phyloP scores from a whole-genome alignment of 139 green algal genomes.

The Volvox africanus region DNA sequence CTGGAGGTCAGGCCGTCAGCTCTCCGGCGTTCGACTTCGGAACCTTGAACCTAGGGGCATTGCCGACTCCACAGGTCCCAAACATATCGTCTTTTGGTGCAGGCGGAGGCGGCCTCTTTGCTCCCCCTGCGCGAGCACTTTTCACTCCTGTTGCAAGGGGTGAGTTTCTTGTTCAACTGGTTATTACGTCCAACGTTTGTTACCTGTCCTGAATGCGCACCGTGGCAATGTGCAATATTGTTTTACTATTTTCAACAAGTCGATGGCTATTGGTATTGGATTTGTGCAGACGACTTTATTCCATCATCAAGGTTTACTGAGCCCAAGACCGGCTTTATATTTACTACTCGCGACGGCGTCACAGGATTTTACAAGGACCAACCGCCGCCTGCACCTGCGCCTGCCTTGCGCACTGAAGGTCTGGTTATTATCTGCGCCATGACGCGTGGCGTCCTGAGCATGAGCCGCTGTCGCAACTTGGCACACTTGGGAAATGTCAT shows the following conservation, averaged over 20 bases:
- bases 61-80: neutral
- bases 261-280: neutral
- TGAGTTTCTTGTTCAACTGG: neutral
- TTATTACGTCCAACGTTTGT: too few species aligned
- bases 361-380: constrained; percentile 38
- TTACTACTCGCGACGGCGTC: constrained; percentile 22
- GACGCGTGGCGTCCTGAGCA: too few species aligned
- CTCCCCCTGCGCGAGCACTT: neutral
- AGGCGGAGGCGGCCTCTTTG: constrained; percentile 17
- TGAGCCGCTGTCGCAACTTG: too few species aligned
- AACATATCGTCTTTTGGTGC: neutral
- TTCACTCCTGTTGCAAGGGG: neutral
- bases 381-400: neutral
- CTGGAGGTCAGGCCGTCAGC: neutral
- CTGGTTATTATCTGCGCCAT: too few species aligned
- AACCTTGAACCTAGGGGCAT: neutral
- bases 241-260: neutral
- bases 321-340: constrained; percentile 14
- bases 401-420: neutral
- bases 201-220: too few species aligned
- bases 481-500: too few species aligned
- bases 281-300: neutral
- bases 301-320: neutral
- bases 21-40: neutral
- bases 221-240: too few species aligned